These are phyloP conservation scores for Phlebiopsis flavidoalba DNA, from an alignment of 768 basidiomycete species.

Conservation along the genomic window DNA sequence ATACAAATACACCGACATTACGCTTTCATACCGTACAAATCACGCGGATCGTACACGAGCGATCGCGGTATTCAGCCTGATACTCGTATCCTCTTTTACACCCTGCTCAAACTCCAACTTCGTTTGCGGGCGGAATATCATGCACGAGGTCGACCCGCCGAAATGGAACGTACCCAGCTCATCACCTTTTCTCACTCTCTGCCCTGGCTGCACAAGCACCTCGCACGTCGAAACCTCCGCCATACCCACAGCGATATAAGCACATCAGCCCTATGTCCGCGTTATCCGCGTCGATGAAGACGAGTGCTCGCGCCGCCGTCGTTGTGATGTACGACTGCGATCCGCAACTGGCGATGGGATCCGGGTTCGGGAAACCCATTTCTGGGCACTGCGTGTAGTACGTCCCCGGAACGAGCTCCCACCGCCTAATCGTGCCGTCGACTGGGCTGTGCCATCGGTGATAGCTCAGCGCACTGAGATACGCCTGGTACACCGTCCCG, in stretches of 20 bases:
- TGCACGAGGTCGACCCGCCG: conserved; percentile 49
- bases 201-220: conserved; percentile 40
- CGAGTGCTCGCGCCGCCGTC: conserved; percentile 43
- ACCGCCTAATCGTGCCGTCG: conserved; percentile 35
- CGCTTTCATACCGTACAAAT: too few relatives aligned
- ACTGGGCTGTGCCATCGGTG: conserved; percentile 65
- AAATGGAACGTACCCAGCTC: conserved; percentile 62
- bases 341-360: conserved; percentile 16
- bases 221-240: conserved; percentile 57
- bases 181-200: conserved; percentile 46
- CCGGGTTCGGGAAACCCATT: conserved; percentile 13
- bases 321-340: conserved; percentile 39
- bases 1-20: too few relatives aligned
- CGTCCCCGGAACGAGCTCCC: conserved; percentile 42
- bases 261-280: conserved; percentile 49
- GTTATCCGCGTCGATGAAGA: conserved; percentile 53
- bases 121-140: conserved; percentile 37
- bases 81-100: not conserved
- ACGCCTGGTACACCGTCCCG: conserved; percentile 52
- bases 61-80: not conserved
- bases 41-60: not conserved
- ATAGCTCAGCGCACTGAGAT: conserved; percentile 49
- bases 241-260: conserved; percentile 56
- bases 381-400: conserved; percentile 39
- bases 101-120: conserved; percentile 10